These are phyloP conservation scores for Viola odorata DNA, from an alignment of 345 rosid genomes.

Conservation along the genomic window DNA sequence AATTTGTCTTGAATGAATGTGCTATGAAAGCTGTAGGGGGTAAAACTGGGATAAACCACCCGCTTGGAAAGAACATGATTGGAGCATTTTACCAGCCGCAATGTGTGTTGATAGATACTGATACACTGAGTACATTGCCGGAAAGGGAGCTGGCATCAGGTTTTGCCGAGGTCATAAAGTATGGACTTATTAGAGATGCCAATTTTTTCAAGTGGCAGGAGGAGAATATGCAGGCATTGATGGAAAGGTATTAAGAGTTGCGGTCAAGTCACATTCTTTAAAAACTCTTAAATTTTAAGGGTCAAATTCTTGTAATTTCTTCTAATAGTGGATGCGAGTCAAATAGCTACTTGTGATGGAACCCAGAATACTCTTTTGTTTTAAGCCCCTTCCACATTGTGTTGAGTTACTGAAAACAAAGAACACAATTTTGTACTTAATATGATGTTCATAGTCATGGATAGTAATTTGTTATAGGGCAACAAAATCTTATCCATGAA, in stretches of 20 bases:
- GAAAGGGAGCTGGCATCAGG: conserved; percentile 95
- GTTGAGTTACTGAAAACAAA: too few species aligned
- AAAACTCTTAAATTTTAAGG: too few species aligned
- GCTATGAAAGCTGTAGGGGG: conserved; percentile 58
- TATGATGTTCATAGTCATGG: background rate
- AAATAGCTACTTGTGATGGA: background rate
- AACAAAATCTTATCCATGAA: too few species aligned
- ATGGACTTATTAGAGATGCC: conserved; percentile 93
- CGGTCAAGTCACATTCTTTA: too few species aligned
- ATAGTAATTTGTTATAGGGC: background rate
- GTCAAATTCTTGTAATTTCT: too few species aligned
- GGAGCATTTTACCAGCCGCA: conserved; percentile 99
- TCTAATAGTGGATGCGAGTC: too few species aligned
- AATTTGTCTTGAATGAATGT: background rate
- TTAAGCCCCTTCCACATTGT: too few species aligned
- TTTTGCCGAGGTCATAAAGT: conserved; percentile 87
- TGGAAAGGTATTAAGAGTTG: conserved; percentile 58
- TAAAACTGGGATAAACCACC: conserved; percentile 91
- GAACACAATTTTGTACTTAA: background rate
- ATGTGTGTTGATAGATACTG: conserved; percentile 83
- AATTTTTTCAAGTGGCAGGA: conserved; percentile 97
- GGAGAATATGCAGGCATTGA: conserved; percentile 59
- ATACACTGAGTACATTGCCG: conserved; percentile 81
- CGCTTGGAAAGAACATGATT: conserved; percentile 90
- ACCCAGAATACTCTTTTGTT: too few species aligned